Evolutionary conservation across 1,284 basidiomycete species (phyloP).

Genomic region (Peniophora sp.): DNA sequence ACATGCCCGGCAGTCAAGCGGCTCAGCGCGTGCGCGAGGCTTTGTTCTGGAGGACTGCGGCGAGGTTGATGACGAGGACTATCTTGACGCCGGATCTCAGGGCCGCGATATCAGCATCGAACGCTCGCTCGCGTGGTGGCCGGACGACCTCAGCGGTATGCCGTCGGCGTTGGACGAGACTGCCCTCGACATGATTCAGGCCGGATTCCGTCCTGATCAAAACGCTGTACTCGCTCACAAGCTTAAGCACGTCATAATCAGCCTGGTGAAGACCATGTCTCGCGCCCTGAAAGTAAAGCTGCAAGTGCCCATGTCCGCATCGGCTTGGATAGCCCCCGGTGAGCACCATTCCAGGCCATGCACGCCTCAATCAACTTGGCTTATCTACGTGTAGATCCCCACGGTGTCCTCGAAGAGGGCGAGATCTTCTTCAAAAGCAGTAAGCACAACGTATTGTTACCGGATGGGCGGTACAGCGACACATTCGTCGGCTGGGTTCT

Average conservation of each 20-base stretch:
- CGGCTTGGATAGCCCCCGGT: slow-evolving; percentile 37
- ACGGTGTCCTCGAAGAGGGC: slow-evolving; percentile 25
- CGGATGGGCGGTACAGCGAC: slow-evolving; percentile 21
- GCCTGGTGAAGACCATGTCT: slow-evolving; percentile 20
- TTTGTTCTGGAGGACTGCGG: slow-evolving; percentile 10
- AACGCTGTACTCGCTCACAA: slow-evolving; percentile 26
- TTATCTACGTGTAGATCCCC: slow-evolving; percentile 22
- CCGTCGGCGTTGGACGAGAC: slow-evolving; percentile 35
- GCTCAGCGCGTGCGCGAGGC: slow-evolving; percentile 22
- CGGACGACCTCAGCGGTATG: slow-evolving; percentile 30
- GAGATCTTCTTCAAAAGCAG: slow-evolving; percentile 32
- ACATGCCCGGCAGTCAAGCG: slow-evolving; percentile 19
- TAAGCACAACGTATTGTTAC: slow-evolving; percentile 15
- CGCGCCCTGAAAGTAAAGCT: slow-evolving; percentile 19
- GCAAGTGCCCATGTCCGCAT: slow-evolving; percentile 27
- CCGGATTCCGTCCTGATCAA: slow-evolving; percentile 29
- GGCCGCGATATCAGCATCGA: slow-evolving; percentile 5
- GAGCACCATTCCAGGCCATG: slow-evolving; percentile 2
- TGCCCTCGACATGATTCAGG: slow-evolving; percentile 24
- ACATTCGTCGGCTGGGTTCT: slow-evolving; percentile 29
- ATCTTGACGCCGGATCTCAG: slow-evolving; percentile 6
- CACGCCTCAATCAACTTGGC: background rate
- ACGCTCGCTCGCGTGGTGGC: slow-evolving; percentile 23
- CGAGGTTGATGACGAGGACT: slow-evolving; percentile 11
- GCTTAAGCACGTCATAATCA: slow-evolving; percentile 24